Base-by-base conservation (phyloP, 306 rosid genomes). In the Acacia melanoxylon region DNA sequence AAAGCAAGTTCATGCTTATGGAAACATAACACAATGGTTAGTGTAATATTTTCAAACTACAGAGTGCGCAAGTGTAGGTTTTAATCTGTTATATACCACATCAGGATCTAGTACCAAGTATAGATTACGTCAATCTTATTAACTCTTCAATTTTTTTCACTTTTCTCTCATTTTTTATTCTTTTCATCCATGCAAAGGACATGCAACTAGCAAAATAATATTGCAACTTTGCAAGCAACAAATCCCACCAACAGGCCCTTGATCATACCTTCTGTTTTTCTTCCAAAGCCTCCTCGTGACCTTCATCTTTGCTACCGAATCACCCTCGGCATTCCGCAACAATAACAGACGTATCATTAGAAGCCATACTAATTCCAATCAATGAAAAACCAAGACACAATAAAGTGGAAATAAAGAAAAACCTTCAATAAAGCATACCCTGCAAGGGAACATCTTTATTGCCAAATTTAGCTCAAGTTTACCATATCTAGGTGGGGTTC, bases 221-320 rank as follows among this genome's bases (percentile, higher is more conserved):
- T 37, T 37, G 41, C 41, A 37, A 37, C 41, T 37, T 52, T 72
- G 25, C 46, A 31, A 59, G 72, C 45, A 78, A 68, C 42, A 54
- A 44, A 79, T 73, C n/a, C 12, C 27, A 67, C 41, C 31, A 72
- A 67, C 56, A 79, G 65, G 83, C 17, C n/a, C n/a, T 29, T 41
- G 72, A 70, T 44, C 13, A 79, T 88, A 95, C 99, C 97, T 92
- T 95, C 81, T n/a, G 88, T 80, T 91, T 90, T 74, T 86, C 94
- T 86, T 90, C 93, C 77, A 95, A 79, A 54, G 98, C 96, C 68
- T 90, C 91, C 90, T 90, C 95, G 99, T 88, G 82, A 93, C 97
- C 91, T 86, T 87, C 99, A 93, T 95, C 86, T 82, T 92, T 20
- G 86, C 78, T 33, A n/a, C n/a, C n/a, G 99, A 86, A 86, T 93